These are phyloP conservation scores for Gnomoniopsis sp. DNA, from an alignment of 2,329 filamentous ascomycete species.

Conservation along the genomic window DNA sequence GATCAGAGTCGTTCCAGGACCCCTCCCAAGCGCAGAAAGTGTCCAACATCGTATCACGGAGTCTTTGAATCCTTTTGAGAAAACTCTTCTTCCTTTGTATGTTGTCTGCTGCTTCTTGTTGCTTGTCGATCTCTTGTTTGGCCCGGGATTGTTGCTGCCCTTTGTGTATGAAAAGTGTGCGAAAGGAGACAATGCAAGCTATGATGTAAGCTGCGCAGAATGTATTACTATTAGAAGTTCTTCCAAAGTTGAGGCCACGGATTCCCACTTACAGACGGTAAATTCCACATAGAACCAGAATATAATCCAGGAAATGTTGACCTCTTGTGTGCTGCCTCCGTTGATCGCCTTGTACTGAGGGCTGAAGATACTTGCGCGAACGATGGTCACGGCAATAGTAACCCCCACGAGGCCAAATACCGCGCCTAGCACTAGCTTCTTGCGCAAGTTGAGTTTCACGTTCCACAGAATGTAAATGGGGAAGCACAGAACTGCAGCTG, in stretches of 20 bases:
- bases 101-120: neutral
- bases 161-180: constrained; percentile 19
- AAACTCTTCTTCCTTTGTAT: neutral
- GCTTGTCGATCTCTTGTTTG: neutral
- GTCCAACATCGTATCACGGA: neutral
- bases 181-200: constrained; percentile 22
- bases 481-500: constrained; percentile 16
- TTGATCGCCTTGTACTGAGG: constrained; percentile 10
- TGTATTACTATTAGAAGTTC: neutral
- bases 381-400: constrained; percentile 21
- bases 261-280: constrained; percentile 6
- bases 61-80: neutral
- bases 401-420: constrained; percentile 19
- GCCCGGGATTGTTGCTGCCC: neutral
- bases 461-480: constrained; percentile 20
- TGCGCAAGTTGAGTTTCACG: constrained; percentile 13
- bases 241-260: neutral
- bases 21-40: neutral
- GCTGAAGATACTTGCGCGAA: constrained; percentile 19
- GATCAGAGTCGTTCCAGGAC: neutral
- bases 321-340: neutral
- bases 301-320: constrained; percentile 13
- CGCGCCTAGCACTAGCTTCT: constrained; percentile 18
- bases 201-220: constrained; percentile 17
- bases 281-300: constrained; percentile 22